Conservation (phyloP, 176 grass and related monocot genomes). For the Triticum timopheevii region DNA sequence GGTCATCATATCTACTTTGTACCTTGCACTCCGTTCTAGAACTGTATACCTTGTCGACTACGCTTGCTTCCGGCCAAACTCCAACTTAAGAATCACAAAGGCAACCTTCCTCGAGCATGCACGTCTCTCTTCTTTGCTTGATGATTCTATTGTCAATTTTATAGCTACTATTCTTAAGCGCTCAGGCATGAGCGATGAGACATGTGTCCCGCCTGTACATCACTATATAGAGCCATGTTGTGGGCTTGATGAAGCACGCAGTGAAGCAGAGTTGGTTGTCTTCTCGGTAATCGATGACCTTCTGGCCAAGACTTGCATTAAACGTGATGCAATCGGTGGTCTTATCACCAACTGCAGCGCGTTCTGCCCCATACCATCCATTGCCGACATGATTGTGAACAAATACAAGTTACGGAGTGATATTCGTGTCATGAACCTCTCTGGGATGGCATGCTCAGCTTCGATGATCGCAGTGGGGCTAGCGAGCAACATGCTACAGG, state of each 20-base stretch:
- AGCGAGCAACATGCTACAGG: not conserved
- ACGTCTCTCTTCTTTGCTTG: not conserved
- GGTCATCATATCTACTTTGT: not conserved
- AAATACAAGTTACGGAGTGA: constrained; percentile 27
- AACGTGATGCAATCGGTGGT: not conserved
- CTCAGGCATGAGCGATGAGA: constrained; percentile 44
- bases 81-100: not conserved
- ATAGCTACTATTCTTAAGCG: not conserved
- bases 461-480: not conserved
- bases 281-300: constrained; percentile 39
- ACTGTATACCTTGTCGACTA: not conserved
- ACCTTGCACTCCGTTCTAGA: constrained; percentile 28
- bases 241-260: not conserved
- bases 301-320: constrained; percentile 11
- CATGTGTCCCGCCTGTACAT: not conserved
- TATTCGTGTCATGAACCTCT: constrained; percentile 19
- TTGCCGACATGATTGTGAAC: constrained; percentile 28
- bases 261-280: constrained; percentile 10
- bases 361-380: constrained; percentile 5
- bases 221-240: not conserved
- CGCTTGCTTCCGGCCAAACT: not conserved
- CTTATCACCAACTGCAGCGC: constrained; percentile 26
- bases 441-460: constrained; percentile 14
- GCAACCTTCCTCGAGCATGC: constrained; percentile 24
- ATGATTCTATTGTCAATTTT: constrained; percentile 9